These are phyloP conservation scores for Penicillium polonicum DNA, from an alignment of 2,329 filamentous ascomycete species.

Conservation along the genomic window DNA sequence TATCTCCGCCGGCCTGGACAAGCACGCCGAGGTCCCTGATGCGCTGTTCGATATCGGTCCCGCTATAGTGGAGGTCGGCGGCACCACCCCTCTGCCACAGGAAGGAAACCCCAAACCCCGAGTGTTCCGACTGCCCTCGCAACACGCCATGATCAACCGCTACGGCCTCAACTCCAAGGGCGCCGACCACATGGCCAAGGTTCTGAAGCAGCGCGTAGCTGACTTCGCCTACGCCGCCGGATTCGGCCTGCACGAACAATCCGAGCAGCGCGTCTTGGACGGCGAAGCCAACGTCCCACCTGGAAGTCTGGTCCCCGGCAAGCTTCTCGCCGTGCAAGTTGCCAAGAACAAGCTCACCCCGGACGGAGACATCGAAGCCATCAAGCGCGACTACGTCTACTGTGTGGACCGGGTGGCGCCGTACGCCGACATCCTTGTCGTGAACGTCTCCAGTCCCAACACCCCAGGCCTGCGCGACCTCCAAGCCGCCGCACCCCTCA, in stretches of 20 bases:
- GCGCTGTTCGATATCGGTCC: conserved; percentile 81
- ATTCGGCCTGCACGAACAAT: conserved; percentile 60
- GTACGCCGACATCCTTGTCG: conserved; percentile 94
- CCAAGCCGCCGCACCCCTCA: conserved; percentile 80
- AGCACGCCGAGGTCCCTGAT: conserved; percentile 85
- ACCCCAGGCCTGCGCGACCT: conserved; percentile 86
- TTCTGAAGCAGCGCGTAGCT: conserved; percentile 73
- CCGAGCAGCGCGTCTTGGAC: conserved; percentile 71
- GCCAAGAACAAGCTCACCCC: conserved; percentile 96
- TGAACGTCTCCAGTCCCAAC: conserved; percentile 96
- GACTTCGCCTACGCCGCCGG: conserved; percentile 71
- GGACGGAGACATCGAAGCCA: conserved; percentile 77
- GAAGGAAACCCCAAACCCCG: conserved; percentile 82
- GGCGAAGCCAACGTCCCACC: conserved; percentile 75
- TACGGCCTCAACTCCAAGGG: conserved; percentile 94
- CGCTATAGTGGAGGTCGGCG: conserved; percentile 86
- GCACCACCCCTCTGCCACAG: conserved; percentile 83
- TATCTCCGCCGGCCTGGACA: conserved; percentile 94
- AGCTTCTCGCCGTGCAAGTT: conserved; percentile 83
- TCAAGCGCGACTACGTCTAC: conserved; percentile 78
- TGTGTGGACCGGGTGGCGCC: conserved; percentile 78
- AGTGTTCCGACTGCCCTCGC: conserved; percentile 79
- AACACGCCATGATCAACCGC: conserved; percentile 89
- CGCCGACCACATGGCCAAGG: conserved; percentile 79
- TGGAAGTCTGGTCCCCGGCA: conserved; percentile 73